Evolutionary conservation across 805 yeast genomes (phyloP).

Genomic region (Zygosaccharomyces bailii): DNA sequence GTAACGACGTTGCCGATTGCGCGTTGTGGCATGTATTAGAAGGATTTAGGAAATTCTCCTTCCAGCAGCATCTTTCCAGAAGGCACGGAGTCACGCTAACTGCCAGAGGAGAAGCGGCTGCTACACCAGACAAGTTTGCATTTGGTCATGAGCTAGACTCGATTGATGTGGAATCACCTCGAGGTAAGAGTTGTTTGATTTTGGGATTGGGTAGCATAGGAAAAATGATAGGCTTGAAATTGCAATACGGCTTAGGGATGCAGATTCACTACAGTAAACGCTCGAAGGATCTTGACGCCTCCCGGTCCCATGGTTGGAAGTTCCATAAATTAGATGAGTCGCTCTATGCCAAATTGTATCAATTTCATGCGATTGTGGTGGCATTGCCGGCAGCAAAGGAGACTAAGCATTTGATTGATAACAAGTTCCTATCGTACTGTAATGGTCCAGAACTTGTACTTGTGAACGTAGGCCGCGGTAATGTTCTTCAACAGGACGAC

Average conservation of each 20-base stretch:
- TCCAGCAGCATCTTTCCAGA: slow-evolving; percentile 35
- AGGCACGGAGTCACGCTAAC: slow-evolving; percentile 40
- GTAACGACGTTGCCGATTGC: slow-evolving; percentile 64
- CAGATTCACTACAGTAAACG: slow-evolving; percentile 54
- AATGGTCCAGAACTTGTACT: slow-evolving; percentile 30
- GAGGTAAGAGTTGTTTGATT: slow-evolving; percentile 50
- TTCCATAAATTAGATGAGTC: slow-evolving; percentile 37
- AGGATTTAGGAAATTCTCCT: slow-evolving; percentile 50
- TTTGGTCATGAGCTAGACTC: slow-evolving; percentile 38
- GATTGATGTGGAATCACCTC: slow-evolving; percentile 42
- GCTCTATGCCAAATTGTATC: slow-evolving; percentile 35
- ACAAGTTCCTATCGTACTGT: slow-evolving; percentile 37
- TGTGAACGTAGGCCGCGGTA: slow-evolving; percentile 61
- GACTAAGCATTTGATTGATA: slow-evolving; percentile 48
- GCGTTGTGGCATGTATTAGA: slow-evolving; percentile 54
- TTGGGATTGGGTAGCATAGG: slow-evolving; percentile 66
- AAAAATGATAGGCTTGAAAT: slow-evolving; percentile 47
- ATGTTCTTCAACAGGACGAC: slow-evolving; percentile 49
- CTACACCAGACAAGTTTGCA: slow-evolving; percentile 28
- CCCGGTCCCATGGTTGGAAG: slow-evolving; percentile 36
- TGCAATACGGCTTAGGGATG: slow-evolving; percentile 52
- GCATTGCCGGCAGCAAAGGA: slow-evolving; percentile 56
- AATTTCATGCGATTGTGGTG: slow-evolving; percentile 51
- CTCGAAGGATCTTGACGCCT: slow-evolving; percentile 33
- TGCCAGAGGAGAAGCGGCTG: slow-evolving; percentile 37